These are phyloP conservation scores for Cladosporium phlei DNA, from an alignment of 2,329 filamentous ascomycete species.

Conservation along the genomic window DNA sequence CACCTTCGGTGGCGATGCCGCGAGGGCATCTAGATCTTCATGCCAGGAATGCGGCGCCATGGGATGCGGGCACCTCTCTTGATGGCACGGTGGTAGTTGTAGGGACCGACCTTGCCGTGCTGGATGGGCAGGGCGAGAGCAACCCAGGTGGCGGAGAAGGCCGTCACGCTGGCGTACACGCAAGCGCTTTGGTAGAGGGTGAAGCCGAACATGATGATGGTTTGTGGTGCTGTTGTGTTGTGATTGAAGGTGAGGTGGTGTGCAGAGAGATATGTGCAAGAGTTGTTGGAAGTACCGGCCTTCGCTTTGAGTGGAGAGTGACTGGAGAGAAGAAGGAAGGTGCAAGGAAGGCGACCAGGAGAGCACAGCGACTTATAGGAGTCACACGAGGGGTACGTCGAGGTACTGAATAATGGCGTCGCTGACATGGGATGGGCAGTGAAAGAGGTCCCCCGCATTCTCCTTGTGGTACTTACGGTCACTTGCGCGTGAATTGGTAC, in stretches of 20 bases:
- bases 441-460: background rate
- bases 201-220: slow-evolving; percentile 15
- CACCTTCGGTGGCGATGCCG: slow-evolving; percentile 9
- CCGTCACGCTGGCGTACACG: slow-evolving; percentile 28
- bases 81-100: slow-evolving; percentile 29
- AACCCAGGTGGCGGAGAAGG: slow-evolving; percentile 29
- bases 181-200: slow-evolving; percentile 28
- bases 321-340: slow-evolving; percentile 5
- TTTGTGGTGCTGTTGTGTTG: no score
- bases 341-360: background rate
- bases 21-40: slow-evolving; percentile 12
- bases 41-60: slow-evolving; percentile 29
- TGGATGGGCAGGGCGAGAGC: slow-evolving; percentile 27
- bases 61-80: slow-evolving; percentile 25
- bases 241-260: background rate
- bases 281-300: slow-evolving; percentile 9
- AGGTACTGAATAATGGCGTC: slow-evolving; percentile 4
- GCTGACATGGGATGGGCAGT: slow-evolving; percentile 3
- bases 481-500: slow-evolving; percentile 4
- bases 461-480: background rate
- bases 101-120: slow-evolving; percentile 28
- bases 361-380: slow-evolving; percentile 8
- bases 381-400: slow-evolving; percentile 6
- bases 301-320: slow-evolving; percentile 11
- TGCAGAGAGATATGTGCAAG: background rate